Percentiles rank a stretch among this genome's conserved stretches.
Evolutionary conservation across 2,329 filamentous ascomycete species (phyloP).

Genomic region (Pseudocercospora cruenta): DNA sequence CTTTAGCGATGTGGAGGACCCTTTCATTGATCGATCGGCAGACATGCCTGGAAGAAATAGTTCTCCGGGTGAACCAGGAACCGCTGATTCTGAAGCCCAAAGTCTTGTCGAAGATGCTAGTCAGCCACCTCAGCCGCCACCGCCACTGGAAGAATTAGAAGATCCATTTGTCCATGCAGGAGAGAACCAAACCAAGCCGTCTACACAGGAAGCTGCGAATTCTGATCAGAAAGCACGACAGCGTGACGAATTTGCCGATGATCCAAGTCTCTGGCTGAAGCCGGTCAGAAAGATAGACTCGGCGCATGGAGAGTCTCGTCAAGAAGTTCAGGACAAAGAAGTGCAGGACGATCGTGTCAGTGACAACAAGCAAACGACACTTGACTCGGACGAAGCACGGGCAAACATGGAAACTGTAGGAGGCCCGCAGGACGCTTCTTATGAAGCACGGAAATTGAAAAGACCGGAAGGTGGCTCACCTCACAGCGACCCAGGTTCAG

Average conservation of each 20-base stretch:
- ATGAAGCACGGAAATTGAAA: no score
- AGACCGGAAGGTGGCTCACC: no score
- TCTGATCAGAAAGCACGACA: not conserved
- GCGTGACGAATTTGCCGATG: not conserved
- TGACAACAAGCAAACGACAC: not conserved
- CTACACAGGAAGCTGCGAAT: not conserved
- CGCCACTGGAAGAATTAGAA: not conserved
- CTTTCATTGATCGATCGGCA: constrained; percentile 16
- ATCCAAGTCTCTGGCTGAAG: not conserved
- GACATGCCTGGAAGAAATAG: not conserved
- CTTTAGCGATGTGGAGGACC: constrained; percentile 24
- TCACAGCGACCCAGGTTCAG: no score
- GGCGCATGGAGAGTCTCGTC: not conserved
- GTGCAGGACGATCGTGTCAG: not conserved
- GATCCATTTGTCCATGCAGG: not conserved
- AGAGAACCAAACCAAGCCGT: not conserved
- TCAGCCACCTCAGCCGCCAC: not conserved
- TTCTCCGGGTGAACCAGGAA: not conserved
- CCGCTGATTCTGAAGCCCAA: not conserved
- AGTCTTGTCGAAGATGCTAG: not conserved
- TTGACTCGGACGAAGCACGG: no score
- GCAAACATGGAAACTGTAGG: no score
- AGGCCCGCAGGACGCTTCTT: no score
- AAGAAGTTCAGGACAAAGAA: not conserved
- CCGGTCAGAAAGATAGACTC: not conserved